Conservation (phyloP, 1,284 basidiomycete species). For the Apiotrichum montevideense region DNA sequence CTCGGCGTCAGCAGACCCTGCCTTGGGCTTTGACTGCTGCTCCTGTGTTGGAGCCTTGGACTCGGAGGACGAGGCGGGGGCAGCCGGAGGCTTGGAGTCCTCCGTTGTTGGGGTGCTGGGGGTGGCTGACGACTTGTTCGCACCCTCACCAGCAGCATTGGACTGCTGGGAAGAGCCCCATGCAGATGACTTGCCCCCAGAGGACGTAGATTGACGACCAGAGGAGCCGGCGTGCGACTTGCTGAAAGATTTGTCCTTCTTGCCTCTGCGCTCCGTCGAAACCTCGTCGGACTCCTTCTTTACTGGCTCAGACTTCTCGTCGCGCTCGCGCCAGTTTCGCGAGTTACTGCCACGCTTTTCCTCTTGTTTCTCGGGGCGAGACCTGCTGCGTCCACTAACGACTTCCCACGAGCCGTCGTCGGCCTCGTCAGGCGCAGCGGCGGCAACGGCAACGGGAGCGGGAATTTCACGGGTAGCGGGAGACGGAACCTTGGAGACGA, state of each 20-base stretch:
- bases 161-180: too few species aligned
- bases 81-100: background rate
- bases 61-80: background rate
- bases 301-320: constrained; percentile 8
- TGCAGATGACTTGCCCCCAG: too few species aligned
- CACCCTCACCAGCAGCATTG: too few species aligned
- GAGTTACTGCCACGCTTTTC: constrained; percentile 35
- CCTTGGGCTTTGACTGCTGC: background rate
- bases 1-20: constrained; percentile 21
- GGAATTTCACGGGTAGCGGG: background rate
- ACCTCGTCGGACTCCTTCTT: constrained; percentile 7
- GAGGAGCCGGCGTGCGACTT: background rate
- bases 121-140: background rate
- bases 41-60: background rate
- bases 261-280: constrained; percentile 3
- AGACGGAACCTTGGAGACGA: background rate
- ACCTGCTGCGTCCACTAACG: constrained; percentile 14
- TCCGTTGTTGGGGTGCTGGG: constrained; percentile 1
- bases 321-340: constrained; percentile 21
- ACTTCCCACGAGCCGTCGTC: constrained; percentile 13
- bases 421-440: background rate
- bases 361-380: constrained; percentile 12
- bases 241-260: constrained; percentile 8
- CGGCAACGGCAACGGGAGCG: constrained; percentile 1
- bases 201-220: background rate